Evolutionary conservation across 371 early-diverging fungal species (phyloP).

Genomic region (Mucor ambiguus): DNA sequence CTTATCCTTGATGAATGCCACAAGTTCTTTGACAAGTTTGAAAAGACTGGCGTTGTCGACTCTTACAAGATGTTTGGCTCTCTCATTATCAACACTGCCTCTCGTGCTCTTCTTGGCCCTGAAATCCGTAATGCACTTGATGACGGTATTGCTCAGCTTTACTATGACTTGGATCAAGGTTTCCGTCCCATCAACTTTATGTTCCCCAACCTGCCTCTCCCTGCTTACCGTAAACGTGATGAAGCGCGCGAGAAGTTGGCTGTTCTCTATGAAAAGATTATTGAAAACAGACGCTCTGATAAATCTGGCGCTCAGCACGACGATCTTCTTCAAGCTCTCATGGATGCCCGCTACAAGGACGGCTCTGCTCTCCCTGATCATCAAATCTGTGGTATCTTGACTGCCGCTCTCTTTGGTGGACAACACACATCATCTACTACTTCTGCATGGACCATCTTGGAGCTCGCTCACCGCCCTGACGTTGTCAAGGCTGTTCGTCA

Average conservation of each 20-base stretch:
- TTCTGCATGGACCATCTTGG: conserved; percentile 89
- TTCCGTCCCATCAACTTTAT: conserved; percentile 94
- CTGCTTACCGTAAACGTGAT: conserved; percentile 76
- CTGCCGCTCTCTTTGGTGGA: conserved; percentile 95
- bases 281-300: conserved; percentile 71
- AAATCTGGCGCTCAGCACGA: conserved; percentile 23
- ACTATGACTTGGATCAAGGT: conserved; percentile 93
- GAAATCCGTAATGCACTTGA: conserved; percentile 88
- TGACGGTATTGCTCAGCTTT: conserved; percentile 76
- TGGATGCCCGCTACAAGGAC: conserved; percentile 88
- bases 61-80: conserved; percentile 84
- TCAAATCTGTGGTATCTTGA: conserved; percentile 92
- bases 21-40: conserved; percentile 64
- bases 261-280: conserved; percentile 75
- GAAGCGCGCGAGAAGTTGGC: conserved; percentile 83
- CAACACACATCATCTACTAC: conserved; percentile 97
- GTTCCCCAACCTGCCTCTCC: conserved; percentile 53
- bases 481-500: conserved; percentile 57
- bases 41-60: conserved; percentile 46
- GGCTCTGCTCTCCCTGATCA: conserved; percentile 77
- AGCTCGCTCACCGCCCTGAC: conserved; percentile 82
- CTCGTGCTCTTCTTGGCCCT: conserved; percentile 90
- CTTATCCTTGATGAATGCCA: conserved; percentile 82
- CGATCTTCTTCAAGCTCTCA: conserved; percentile 85
- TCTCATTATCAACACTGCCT: conserved; percentile 93